Conservation (phyloP, 1,284 basidiomycete species). For the Malassezia equina region DNA sequence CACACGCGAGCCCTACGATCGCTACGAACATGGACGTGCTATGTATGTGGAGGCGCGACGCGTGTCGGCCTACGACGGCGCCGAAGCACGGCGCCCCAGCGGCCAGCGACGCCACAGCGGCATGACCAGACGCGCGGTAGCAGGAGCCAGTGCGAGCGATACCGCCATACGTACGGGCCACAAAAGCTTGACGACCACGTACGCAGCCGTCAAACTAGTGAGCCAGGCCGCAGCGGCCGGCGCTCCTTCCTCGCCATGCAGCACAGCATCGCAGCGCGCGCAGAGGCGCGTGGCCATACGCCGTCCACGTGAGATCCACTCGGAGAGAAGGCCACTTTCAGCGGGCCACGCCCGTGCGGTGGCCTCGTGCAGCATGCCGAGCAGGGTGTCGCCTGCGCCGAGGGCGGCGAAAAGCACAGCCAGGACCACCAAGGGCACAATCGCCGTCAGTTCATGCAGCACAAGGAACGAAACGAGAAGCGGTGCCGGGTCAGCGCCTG, state of each 20-base stretch:
- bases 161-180: constrained; percentile 65
- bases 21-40: constrained; percentile 62
- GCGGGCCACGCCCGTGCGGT: constrained; percentile 2
- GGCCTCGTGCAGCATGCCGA: constrained; percentile 49
- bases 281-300: constrained; percentile 13
- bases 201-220: constrained; percentile 59
- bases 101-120: constrained; percentile 53
- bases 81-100: not conserved
- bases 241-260: not conserved
- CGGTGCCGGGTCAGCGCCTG: constrained; percentile 62
- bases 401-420: constrained; percentile 64
- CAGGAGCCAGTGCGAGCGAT: constrained; percentile 65
- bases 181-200: constrained; percentile 66
- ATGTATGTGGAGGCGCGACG: no score
- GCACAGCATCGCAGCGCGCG: constrained; percentile 2
- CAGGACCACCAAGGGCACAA: constrained; percentile 64
- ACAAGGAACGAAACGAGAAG: constrained; percentile 69
- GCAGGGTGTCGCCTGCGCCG: constrained; percentile 62
- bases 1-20: constrained; percentile 68
- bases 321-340: not conserved
- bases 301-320: constrained; percentile 10
- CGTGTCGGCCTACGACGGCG: not conserved
- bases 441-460: constrained; percentile 75
- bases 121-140: constrained; percentile 60
- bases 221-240: constrained; percentile 54